phyloP scores from a whole-genome alignment of 2,329 filamentous ascomycete genomes.

The Claviceps arundinis region DNA sequence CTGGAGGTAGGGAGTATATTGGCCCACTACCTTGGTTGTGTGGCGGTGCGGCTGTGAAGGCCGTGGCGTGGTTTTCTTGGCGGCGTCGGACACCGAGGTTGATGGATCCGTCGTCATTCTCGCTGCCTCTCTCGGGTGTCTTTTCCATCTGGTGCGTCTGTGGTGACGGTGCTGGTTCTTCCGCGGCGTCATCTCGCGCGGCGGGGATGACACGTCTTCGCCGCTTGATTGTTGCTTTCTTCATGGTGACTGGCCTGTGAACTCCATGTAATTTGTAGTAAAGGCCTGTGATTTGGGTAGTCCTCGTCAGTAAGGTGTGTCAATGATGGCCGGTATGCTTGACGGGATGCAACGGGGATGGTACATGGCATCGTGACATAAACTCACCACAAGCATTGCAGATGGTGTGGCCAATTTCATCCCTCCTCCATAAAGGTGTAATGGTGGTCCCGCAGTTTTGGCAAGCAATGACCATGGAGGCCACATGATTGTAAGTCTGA shows the following conservation, averaged over 20 bases:
- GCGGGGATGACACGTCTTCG: constrained; percentile 89
- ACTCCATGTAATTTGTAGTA: constrained; percentile 95
- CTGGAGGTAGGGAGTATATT: constrained; percentile 28
- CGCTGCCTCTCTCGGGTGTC: constrained; percentile 37
- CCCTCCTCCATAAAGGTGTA: constrained; percentile 87
- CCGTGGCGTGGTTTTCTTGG: constrained; percentile 26
- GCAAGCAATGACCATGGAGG: constrained; percentile 61
- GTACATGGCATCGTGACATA: background rate
- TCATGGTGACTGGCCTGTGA: constrained; percentile 94
- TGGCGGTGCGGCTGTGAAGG: constrained; percentile 31
- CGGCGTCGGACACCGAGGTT: constrained; percentile 45
- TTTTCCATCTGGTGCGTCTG: constrained; percentile 23
- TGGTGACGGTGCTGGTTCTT: constrained; percentile 35
- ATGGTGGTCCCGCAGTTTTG: constrained; percentile 96
- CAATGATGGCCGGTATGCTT: background rate
- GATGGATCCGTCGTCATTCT: constrained; percentile 52
- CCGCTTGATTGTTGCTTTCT: constrained; percentile 92
- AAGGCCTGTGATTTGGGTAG: constrained; percentile 44
- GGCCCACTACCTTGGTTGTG: constrained; percentile 29
- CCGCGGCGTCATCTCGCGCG: constrained; percentile 35
- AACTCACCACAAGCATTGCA: constrained; percentile 92
- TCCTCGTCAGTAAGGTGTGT: background rate
- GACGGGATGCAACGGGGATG: background rate
- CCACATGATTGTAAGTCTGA: constrained; percentile 17
- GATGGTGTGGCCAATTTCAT: constrained; percentile 90